Conservation (phyloP, 768 basidiomycete genomes). For the Russula virescens region DNA sequence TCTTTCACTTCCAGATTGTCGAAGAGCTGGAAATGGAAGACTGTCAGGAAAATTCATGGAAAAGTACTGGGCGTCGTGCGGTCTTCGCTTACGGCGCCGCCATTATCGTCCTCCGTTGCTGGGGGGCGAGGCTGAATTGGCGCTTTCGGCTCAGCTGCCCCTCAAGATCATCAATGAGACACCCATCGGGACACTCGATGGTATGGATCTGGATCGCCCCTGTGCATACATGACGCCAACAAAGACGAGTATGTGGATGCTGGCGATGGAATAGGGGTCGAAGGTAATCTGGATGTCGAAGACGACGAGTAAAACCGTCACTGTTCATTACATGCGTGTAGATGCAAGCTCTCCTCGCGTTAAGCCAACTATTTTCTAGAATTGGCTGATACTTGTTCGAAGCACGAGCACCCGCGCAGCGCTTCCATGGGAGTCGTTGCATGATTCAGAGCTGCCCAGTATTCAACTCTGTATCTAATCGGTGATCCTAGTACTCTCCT, state of each 20-base stretch:
- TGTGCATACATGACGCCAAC: conserved; percentile 15
- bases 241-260: conserved; percentile 20
- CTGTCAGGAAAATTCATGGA: conserved; percentile 65
- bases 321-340: neutral
- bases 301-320: conserved; percentile 10
- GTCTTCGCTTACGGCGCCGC: conserved; percentile 33
- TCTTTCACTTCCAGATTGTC: conserved; percentile 56
- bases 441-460: too few relatives aligned
- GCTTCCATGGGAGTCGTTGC: too few relatives aligned
- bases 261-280: conserved; percentile 25
- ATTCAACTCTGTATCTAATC: too few relatives aligned
- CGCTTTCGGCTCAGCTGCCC: too few relatives aligned
- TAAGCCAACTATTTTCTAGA: neutral
- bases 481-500: too few relatives aligned
- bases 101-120: neutral
- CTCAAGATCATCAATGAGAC: conserved; percentile 16
- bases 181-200: neutral
- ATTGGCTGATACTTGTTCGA: neutral
- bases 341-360: too few relatives aligned
- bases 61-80: conserved; percentile 56
- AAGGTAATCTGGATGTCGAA: conserved; percentile 26
- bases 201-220: conserved; percentile 6
- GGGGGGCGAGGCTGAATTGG: too few relatives aligned
- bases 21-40: conserved; percentile 92
- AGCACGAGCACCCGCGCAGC: neutral